Conservation (phyloP, 106 monocot species). For the Dioscorea alata region DNA sequence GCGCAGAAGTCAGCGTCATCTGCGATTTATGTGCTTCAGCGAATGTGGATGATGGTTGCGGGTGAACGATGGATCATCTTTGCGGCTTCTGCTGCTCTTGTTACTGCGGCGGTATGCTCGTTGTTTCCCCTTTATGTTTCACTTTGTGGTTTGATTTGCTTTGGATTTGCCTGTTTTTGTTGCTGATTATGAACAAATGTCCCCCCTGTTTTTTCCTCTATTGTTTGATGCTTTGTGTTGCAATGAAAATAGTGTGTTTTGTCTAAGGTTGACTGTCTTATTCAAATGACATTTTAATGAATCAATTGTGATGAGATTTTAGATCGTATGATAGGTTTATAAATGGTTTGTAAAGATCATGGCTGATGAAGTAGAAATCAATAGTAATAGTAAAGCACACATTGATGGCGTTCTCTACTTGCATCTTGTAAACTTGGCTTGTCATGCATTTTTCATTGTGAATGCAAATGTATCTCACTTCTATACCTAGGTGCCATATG, state of each 20-base stretch:
- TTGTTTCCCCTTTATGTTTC: not conserved
- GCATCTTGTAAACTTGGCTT: too few relatives aligned
- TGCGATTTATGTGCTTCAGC: conserved; percentile 15
- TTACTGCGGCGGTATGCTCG: conserved; percentile 33
- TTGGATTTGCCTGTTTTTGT: not conserved
- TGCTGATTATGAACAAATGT: not conserved
- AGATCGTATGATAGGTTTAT: too few relatives aligned
- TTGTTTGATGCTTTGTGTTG: not conserved
- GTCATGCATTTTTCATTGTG: too few relatives aligned
- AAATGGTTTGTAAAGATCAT: too few relatives aligned
- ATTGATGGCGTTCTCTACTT: too few relatives aligned
- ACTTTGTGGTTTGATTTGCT: not conserved
- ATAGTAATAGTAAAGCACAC: too few relatives aligned
- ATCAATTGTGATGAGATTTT: too few relatives aligned
- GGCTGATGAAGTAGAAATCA: too few relatives aligned
- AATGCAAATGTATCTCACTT: too few relatives aligned
- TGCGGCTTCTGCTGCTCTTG: conserved; percentile 40
- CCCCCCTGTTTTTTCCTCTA: not conserved
- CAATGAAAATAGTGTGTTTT: not conserved
- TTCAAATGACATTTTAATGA: not conserved
- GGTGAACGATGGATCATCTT: conserved; percentile 41
- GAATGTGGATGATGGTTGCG: conserved; percentile 62
- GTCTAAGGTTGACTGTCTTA: not conserved
- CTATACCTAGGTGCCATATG: too few relatives aligned
- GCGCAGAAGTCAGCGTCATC: conserved; percentile 16